Base-by-base conservation (phyloP, 2,329 filamentous ascomycete genomes). In the Mycogone perniciosa region DNA sequence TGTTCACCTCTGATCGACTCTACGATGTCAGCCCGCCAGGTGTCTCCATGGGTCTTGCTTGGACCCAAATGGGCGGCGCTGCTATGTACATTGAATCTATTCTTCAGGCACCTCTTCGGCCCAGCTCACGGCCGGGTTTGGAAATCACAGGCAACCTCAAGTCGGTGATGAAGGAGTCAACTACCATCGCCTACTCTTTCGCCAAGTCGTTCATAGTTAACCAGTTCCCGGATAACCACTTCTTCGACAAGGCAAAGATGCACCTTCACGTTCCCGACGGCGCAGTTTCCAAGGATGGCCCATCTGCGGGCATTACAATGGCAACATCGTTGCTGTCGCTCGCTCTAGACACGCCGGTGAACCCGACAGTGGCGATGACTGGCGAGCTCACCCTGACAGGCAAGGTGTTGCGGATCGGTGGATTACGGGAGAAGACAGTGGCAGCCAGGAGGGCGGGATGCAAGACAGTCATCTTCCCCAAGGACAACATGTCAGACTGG, bases 31-130 rank as follows among this genome's bases (percentile, higher is more conserved):
- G 90, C 53, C 93, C 95, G 4, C 82, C 93, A 2, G 93, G 93
- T 69, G 93, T 99, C 11, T 88, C 91, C 26, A 97, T 99, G 93
- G 93, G 93, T 57, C 80, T 99, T 47, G 93, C 93, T 6, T 99
- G 93, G 93, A 99, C 95, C 6, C 89, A 90, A 64, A 89, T 99
- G 81, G 93, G 93, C 54, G 93, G 93, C 53, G 89, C 93, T 4
- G 93, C 93, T 46, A 84, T 99, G 67, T 99, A 99, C 69, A 89
- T 99, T 52, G 93, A 99, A 71, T 95, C 91, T 1, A 97, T 99
- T 56, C 75, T 99, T 46, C 91, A 99, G 66, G 87, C 84, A 54
- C 82, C 88, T 0, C 79, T 97, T 44, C 82, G 82, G 8, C 77
- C 84, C 30, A 79, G 79, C 52, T 92, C 88, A 29, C 80, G 86